These are phyloP conservation scores for Aspergillus cavernicola DNA, from an alignment of 495 filamentous ascomycete species.

Conservation along the genomic window DNA sequence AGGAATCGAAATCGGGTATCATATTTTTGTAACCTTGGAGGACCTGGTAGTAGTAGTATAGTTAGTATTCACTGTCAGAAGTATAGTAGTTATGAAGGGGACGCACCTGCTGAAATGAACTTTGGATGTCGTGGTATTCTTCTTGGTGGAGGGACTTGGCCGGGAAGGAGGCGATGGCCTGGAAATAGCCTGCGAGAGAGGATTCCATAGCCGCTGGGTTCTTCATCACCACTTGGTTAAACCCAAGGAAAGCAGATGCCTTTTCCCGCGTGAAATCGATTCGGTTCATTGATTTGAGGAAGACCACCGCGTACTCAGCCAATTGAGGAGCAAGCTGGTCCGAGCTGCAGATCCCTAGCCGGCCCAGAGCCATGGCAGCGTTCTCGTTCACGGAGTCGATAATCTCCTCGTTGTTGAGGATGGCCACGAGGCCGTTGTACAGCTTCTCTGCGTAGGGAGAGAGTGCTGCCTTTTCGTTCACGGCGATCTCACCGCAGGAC, in stretches of 20 bases:
- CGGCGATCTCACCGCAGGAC: conserved; percentile 91
- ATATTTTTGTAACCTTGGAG: conserved; percentile 77
- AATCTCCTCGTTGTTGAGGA: conserved; percentile 77
- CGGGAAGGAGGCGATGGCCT: conserved; percentile 70
- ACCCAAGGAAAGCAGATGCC: conserved; percentile 86
- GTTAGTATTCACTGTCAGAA: conserved; percentile 9
- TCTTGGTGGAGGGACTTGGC: conserved; percentile 53
- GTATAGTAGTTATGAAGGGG: neutral
- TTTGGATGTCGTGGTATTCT: conserved; percentile 48
- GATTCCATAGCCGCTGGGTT: conserved; percentile 93
- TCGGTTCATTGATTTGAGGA: conserved; percentile 75
- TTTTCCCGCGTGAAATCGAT: conserved; percentile 93
- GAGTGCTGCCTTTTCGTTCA: conserved; percentile 79
- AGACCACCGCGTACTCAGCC: conserved; percentile 73
- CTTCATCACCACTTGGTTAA: conserved; percentile 75
- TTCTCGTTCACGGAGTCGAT: conserved; percentile 93
- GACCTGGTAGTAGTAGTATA: conserved; percentile 59
- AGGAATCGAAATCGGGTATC: conserved; percentile 80
- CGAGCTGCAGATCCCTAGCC: conserved; percentile 79
- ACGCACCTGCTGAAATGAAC: conserved; percentile 51
- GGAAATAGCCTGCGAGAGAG: conserved; percentile 77
- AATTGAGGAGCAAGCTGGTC: conserved; percentile 76
- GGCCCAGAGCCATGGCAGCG: conserved; percentile 87
- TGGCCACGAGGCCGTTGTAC: conserved; percentile 68
- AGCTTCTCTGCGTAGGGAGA: conserved; percentile 72